These are phyloP conservation scores for Tremella mesenterica DNA, from an alignment of 768 basidiomycete species.

Conservation along the genomic window DNA sequence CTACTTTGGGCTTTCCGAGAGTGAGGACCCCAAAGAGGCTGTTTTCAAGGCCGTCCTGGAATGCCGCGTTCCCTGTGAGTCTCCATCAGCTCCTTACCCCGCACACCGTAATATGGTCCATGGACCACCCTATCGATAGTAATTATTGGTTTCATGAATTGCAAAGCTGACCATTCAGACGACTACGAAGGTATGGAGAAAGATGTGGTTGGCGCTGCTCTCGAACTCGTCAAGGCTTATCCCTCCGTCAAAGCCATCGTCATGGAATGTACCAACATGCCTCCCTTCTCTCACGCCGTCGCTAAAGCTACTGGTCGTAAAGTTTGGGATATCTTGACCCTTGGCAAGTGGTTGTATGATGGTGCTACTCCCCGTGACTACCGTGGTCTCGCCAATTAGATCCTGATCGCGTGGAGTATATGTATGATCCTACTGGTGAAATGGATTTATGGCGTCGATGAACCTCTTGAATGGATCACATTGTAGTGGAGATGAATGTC, in stretches of 20 bases:
- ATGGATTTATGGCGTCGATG: too few species aligned
- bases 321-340: constrained; percentile 19
- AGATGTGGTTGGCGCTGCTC: constrained; percentile 21
- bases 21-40: constrained; percentile 7
- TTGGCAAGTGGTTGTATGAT: constrained; percentile 19
- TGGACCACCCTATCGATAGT: background rate
- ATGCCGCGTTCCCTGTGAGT: constrained; percentile 14
- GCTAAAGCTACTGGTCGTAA: constrained; percentile 12
- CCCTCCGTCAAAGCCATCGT: constrained; percentile 22
- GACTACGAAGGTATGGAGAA: constrained; percentile 25
- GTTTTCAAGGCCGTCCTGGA: constrained; percentile 23
- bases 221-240: constrained; percentile 4
- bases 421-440: too few species aligned
- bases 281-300: constrained; percentile 18
- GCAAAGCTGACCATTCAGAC: constrained; percentile 8
- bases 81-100: background rate
- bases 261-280: constrained; percentile 33
- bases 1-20: constrained; percentile 15
- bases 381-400: too few species aligned
- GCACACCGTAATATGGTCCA: background rate
- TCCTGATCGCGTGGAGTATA: too few species aligned
- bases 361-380: constrained; percentile 7
- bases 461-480: too few species aligned
- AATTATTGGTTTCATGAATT: background rate
- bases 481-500: too few species aligned